Percentiles rank a stretch among this genome's conserved stretches.
Conservation (phyloP, 495 filamentous ascomycete species). For the Xylaria nigripes region DNA sequence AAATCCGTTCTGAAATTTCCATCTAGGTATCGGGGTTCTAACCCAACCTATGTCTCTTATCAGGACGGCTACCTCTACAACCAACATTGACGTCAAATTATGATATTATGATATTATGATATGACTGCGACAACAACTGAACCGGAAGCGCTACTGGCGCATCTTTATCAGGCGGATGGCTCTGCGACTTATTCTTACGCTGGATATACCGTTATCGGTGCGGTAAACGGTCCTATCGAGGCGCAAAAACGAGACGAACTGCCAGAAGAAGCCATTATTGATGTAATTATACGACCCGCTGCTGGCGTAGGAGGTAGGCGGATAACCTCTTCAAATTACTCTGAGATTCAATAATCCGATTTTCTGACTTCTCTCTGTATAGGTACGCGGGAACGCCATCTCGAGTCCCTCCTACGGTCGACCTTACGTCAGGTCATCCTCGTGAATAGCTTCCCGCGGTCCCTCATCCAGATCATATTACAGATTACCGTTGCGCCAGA, state of each 20-base stretch:
- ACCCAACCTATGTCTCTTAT: too few species aligned
- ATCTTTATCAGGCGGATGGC: slow-evolving; percentile 71
- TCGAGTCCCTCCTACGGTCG: slow-evolving; percentile 61
- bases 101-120: too few species aligned
- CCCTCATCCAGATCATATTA: slow-evolving; percentile 56
- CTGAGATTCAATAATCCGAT: slow-evolving; percentile 26
- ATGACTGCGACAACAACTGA: slow-evolving; percentile 38
- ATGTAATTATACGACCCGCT: slow-evolving; percentile 81
- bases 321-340: slow-evolving; percentile 13
- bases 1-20: not conserved
- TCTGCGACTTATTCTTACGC: slow-evolving; percentile 75
- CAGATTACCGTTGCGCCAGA: slow-evolving; percentile 53
- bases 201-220: slow-evolving; percentile 72
- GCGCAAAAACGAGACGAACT: slow-evolving; percentile 78
- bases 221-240: slow-evolving; percentile 90
- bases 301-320: slow-evolving; percentile 71
- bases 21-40: too few species aligned
- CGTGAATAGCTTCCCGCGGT: slow-evolving; percentile 58
- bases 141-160: slow-evolving; percentile 43
- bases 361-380: slow-evolving; percentile 29
- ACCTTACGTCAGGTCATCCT: slow-evolving; percentile 63
- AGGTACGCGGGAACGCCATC: slow-evolving; percentile 63
- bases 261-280: slow-evolving; percentile 81
- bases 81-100: too few species aligned
- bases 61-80: too few species aligned